Evolutionary conservation across 768 basidiomycete species (phyloP).

Genomic region (Amanita exitialis): DNA sequence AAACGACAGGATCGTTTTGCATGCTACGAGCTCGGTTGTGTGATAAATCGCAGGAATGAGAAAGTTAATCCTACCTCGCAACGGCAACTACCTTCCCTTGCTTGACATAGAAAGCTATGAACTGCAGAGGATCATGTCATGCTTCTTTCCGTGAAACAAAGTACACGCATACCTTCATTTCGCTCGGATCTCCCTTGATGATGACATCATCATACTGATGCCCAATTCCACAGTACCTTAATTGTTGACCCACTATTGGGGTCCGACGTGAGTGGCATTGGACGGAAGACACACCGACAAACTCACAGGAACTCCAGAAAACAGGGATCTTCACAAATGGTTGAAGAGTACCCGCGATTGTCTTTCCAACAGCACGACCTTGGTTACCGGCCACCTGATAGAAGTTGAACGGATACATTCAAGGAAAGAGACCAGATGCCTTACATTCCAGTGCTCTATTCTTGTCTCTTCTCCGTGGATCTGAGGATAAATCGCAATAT

Average conservation of each 20-base stretch:
- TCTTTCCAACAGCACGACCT: slow-evolving; percentile 74
- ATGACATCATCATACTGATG: slow-evolving; percentile 65
- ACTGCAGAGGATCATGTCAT: slow-evolving; percentile 27
- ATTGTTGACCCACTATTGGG: slow-evolving; percentile 67
- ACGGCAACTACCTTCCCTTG: slow-evolving; percentile 56
- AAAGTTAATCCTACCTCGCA: slow-evolving; percentile 31
- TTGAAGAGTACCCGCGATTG: slow-evolving; percentile 52
- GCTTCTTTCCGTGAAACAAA: background rate
- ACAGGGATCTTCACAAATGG: slow-evolving; percentile 76
- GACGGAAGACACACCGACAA: background rate
- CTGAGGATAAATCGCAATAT: slow-evolving; percentile 76
- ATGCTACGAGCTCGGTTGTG: slow-evolving; percentile 32
- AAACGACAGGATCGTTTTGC: slow-evolving; percentile 75
- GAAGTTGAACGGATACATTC: background rate
- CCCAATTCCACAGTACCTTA: slow-evolving; percentile 77
- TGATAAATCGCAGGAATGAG: background rate
- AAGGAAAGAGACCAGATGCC: slow-evolving; percentile 12
- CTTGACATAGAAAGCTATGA: slow-evolving; percentile 73
- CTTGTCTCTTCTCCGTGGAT: slow-evolving; percentile 40
- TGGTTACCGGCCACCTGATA: slow-evolving; percentile 74
- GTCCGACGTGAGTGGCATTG: background rate
- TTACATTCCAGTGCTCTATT: slow-evolving; percentile 89
- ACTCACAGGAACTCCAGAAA: slow-evolving; percentile 87
- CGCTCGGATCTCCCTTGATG: slow-evolving; percentile 64
- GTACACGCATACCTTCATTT: slow-evolving; percentile 52